Evolutionary conservation across 768 basidiomycete genomes (phyloP).

Genomic region (Tubosaeta sp.): DNA sequence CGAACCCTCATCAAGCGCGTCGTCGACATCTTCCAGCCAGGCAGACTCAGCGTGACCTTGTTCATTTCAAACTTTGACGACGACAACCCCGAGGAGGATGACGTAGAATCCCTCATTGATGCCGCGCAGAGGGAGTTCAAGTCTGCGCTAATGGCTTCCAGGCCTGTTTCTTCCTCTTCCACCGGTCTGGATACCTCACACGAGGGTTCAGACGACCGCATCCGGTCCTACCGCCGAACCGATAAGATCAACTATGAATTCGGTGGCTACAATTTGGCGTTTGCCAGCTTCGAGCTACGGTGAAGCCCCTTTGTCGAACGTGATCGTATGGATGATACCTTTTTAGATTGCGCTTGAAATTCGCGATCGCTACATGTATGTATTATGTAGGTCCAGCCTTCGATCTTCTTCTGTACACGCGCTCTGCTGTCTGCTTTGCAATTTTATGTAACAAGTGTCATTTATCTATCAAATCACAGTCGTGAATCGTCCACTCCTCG

Average conservation of each 20-base stretch:
- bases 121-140: slow-evolving; percentile 72
- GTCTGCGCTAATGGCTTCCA: slow-evolving; percentile 46
- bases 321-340: slow-evolving; percentile 17
- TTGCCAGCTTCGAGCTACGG: slow-evolving; percentile 75
- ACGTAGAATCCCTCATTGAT: slow-evolving; percentile 56
- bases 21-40: slow-evolving; percentile 89
- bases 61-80: slow-evolving; percentile 76
- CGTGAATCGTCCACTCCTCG: not conserved
- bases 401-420: slow-evolving; percentile 14
- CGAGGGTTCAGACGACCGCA: slow-evolving; percentile 15
- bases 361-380: slow-evolving; percentile 13
- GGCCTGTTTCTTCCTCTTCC: slow-evolving; percentile 25
- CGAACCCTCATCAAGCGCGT: slow-evolving; percentile 82
- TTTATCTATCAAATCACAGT: slow-evolving; percentile 3
- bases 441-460: slow-evolving; percentile 7
- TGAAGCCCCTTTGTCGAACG: slow-evolving; percentile 19
- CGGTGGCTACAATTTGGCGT: slow-evolving; percentile 86
- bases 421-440: slow-evolving; percentile 13
- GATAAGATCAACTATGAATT: slow-evolving; percentile 99
- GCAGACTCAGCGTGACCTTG: slow-evolving; percentile 77
- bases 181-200: slow-evolving; percentile 11
- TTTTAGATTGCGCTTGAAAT: slow-evolving; percentile 18
- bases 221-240: slow-evolving; percentile 64
- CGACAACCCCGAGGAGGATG: slow-evolving; percentile 38
- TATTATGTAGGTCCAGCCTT: slow-evolving; percentile 3